A percentile compares a stretch with the other conserved stretches of the same genome.
Conservation (phyloP, 169 alveolate genomes). For the Amoebophrya sp. region DNA sequence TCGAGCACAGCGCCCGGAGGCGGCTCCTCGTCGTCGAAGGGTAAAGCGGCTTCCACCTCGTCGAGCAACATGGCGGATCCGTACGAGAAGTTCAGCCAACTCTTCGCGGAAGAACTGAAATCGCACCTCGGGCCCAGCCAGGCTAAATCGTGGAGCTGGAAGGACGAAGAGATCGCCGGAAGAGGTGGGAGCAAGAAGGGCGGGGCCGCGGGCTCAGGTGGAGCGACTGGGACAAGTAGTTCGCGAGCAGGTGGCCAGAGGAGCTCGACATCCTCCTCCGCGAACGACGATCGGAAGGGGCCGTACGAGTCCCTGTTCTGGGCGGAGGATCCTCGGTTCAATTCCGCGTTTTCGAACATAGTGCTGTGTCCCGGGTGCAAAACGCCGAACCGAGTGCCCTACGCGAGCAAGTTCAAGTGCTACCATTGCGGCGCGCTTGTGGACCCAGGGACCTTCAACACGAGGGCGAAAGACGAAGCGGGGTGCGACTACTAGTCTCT, state of each 20-base stretch:
- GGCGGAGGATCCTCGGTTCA: not conserved
- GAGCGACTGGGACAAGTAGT: too few species aligned
- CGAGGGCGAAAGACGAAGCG: not conserved
- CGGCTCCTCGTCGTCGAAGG: too few species aligned
- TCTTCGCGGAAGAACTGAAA: not conserved
- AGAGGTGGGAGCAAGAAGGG: not conserved
- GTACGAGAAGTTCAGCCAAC: not conserved
- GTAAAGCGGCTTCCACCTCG: too few species aligned
- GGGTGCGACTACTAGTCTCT: not conserved
- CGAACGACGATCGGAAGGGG: not conserved
- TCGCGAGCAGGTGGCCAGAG: too few species aligned
- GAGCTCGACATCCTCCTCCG: too few species aligned
- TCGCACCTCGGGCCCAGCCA: not conserved
- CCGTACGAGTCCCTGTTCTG: not conserved
- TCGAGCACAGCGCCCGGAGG: too few species aligned
- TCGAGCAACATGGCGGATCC: not conserved
- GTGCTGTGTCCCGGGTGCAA: not conserved
- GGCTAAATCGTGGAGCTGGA: not conserved
- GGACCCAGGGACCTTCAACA: slow-evolving; percentile 6
- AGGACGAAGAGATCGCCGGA: not conserved
- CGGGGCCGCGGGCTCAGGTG: not conserved
- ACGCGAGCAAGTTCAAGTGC: not conserved
- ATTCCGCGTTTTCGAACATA: not conserved
- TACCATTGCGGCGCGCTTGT: not conserved
- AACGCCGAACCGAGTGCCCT: not conserved